A percentile compares a stretch with the other conserved stretches of the same genome.
Evolutionary conservation across 2,329 filamentous ascomycete genomes (phyloP).

Genomic region (Anisogramma anomala): DNA sequence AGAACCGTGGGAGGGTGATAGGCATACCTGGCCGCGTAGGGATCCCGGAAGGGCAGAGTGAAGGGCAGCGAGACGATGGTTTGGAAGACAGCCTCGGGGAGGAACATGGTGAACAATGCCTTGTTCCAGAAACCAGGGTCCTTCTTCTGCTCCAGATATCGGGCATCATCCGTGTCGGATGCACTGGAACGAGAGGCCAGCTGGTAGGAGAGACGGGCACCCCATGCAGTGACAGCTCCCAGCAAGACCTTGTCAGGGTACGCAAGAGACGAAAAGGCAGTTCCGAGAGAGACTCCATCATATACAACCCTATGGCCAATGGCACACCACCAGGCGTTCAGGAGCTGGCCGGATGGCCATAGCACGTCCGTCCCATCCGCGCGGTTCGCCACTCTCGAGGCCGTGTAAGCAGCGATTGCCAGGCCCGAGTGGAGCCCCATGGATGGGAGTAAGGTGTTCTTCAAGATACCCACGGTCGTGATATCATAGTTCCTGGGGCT

Average conservation of each 20-base stretch:
- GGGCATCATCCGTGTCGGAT: conserved; percentile 42
- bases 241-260: conserved; percentile 46
- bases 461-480: conserved; percentile 35
- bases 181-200: conserved; percentile 36
- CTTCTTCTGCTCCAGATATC: conserved; percentile 40
- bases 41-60: conserved; percentile 41
- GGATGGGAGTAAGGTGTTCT: conserved; percentile 41
- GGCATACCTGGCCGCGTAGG: conserved; percentile 24
- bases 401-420: conserved; percentile 38
- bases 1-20: conserved; percentile 20
- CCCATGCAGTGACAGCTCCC: conserved; percentile 46
- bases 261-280: conserved; percentile 35
- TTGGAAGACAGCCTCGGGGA: conserved; percentile 46
- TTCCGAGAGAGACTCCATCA: conserved; percentile 32
- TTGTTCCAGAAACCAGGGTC: conserved; percentile 44
- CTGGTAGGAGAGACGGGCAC: conserved; percentile 42
- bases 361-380: conserved; percentile 50
- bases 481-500: conserved; percentile 8
- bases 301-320: conserved; percentile 38
- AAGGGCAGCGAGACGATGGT: conserved; percentile 46
- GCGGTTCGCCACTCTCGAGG: conserved; percentile 39
- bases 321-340: conserved; percentile 50
- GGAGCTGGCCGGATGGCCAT: conserved; percentile 42
- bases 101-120: conserved; percentile 40
- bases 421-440: conserved; percentile 41